phyloP scores from a whole-genome alignment of 2,329 filamentous ascomycete genomes.

The Fusarium pseudocircinatum region DNA sequence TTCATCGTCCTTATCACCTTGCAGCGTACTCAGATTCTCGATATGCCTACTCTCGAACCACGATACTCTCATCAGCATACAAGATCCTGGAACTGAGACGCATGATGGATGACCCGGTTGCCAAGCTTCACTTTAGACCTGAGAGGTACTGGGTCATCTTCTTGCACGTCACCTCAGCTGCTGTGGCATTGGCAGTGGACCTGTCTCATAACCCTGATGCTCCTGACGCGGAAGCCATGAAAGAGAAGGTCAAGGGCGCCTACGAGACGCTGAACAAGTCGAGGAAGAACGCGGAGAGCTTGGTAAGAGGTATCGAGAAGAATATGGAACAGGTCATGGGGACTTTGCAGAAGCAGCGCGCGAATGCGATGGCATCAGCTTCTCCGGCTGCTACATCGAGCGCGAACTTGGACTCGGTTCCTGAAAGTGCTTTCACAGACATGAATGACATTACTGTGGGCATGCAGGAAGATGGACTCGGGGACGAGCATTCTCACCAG shows the following conservation, averaged over 20 bases:
- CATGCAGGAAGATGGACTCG: background rate
- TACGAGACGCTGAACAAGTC: background rate
- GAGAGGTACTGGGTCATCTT: background rate
- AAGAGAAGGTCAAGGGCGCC: background rate
- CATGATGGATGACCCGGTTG: background rate
- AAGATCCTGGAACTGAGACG: slow-evolving; percentile 2
- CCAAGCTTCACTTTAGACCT: background rate
- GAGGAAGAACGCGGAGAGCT: background rate
- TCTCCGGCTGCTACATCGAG: background rate
- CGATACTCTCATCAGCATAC: background rate
- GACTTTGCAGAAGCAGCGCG: background rate
- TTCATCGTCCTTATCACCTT: slow-evolving; percentile 5
- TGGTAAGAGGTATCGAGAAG: background rate
- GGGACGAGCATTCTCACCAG: background rate
- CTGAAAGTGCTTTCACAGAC: background rate
- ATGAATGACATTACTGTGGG: background rate
- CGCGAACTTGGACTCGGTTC: background rate
- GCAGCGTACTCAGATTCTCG: background rate
- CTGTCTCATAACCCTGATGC: background rate
- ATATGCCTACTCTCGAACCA: background rate
- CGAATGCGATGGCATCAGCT: too few species aligned
- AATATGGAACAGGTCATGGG: background rate
- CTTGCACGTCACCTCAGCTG: slow-evolving; percentile 3
- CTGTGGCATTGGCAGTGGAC: background rate
- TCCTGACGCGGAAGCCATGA: background rate